Base-by-base conservation (phyloP, 805 yeast species). In the Grigorovia transvaalensis region DNA sequence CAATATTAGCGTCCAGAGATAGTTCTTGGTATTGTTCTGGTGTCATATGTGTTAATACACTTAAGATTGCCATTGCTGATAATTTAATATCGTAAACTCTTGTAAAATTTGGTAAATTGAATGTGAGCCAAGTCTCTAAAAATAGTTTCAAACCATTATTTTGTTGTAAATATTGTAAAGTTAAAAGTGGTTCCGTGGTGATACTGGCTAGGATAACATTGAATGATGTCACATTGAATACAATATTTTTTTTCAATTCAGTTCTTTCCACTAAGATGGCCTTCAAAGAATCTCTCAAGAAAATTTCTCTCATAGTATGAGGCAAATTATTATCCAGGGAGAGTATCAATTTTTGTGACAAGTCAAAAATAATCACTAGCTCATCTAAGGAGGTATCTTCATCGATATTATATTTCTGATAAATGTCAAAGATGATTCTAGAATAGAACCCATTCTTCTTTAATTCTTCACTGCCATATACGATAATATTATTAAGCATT, bases 71-170 rank as follows among this genome's bases (percentile, higher is more conserved):
- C 56, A 91, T 67, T 2, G 80, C 71, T 0, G 87, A 80, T 45
- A 91, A 68, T 67, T 89, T 90, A 65, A 88, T 74, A 67, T 91
- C 98, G 60, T 77, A 86, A 2, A 88, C 95, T 54, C 95, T 73
- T 20, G 75, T 75, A 58, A 84, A 74, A 29, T 71, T 69, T 4
- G 81, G 77, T 43, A 81, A 69, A 43, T 61, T 60, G 44, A 48
- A 51, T 2, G 61, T 59, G 12, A 65, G 53, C 71, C 71, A 67
- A 9, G 74, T 59, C 19, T 75, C 71, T 59, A 90, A 78, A 59
- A 87, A 79, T 13, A 69, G 59, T 40, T 75, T 74, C 5, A 81
- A 63, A 47, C 73, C 71, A 17, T 73, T 68, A 15, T 66, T 61
- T 48, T 74, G 72, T 53, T 74, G 72, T 54, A 90, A 69, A 7